phyloP scores from a whole-genome alignment of 768 basidiomycete genomes.

The Clavaria fumosa region DNA sequence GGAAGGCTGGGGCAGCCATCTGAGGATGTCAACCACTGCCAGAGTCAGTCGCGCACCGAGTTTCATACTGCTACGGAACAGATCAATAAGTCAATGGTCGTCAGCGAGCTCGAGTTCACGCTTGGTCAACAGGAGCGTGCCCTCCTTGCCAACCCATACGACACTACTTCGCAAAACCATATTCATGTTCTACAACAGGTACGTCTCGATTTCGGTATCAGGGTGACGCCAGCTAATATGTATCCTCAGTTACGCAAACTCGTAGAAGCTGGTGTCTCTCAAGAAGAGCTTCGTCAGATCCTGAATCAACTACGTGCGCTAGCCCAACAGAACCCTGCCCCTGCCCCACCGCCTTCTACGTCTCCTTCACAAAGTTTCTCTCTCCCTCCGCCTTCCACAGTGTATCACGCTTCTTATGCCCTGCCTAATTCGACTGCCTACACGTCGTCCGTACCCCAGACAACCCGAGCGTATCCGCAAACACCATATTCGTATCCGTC shows the following conservation, averaged over 20 bases:
- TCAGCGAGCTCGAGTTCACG: constrained; percentile 70
- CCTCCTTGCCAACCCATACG: constrained; percentile 58
- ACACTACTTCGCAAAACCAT: constrained; percentile 51
- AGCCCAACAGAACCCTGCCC: constrained; percentile 29
- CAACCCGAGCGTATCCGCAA: constrained; percentile 10
- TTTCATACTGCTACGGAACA: constrained; percentile 27
- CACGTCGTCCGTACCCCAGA: constrained; percentile 15
- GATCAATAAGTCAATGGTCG: constrained; percentile 63
- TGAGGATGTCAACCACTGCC: constrained; percentile 7
- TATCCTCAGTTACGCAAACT: constrained; percentile 43
- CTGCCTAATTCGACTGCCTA: background rate
- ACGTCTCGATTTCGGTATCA: constrained; percentile 14
- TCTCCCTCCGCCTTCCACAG: background rate
- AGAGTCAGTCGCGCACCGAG: constrained; percentile 16
- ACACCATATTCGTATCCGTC: background rate
- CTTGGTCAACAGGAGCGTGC: constrained; percentile 68
- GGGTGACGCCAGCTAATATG: constrained; percentile 6
- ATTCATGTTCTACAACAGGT: constrained; percentile 74
- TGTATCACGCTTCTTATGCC: too few relatives aligned
- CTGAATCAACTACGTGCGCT: constrained; percentile 52
- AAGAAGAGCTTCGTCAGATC: constrained; percentile 66
- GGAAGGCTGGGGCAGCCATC: background rate
- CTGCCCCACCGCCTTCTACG: constrained; percentile 14
- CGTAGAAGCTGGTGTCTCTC: constrained; percentile 68
- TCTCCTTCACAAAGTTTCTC: constrained; percentile 3